Evolutionary conservation across 202 grass and related monocot species (phyloP), one percentile per base, ranked within the genome.

Genomic region (Bolboschoenoplectus hybrid): DNA sequence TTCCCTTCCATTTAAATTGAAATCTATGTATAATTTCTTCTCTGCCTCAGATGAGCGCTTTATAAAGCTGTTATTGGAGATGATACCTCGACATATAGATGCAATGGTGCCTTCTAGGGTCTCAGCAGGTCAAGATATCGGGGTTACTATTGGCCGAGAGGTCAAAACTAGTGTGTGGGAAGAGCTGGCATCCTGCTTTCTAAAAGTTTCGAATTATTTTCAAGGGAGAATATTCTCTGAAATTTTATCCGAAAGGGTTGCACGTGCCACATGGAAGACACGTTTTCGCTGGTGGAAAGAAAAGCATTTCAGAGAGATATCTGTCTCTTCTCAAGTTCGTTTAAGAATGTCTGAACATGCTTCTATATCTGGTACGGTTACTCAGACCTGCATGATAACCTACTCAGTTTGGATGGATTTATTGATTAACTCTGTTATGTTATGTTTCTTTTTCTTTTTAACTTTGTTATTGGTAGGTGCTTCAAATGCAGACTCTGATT

Each of bases 151-250:
- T 49, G 57, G 63, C 6, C 26, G 46, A 56, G 74, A 78, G 34
- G 74, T 78, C 74, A 78, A 78, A 78, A 35, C 45, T 66, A 40
- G 1, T 52, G 65, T 83, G 34, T 83, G 81, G 81, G 81, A 83
- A 26, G 81, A 55, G 35, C 13, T 83, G 32, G 81, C 81, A 55
- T 67, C 44, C 46, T 83, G 63, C 34, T 67, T 83, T 34, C n/a
- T 83, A 19, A 83, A 47, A 38, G 45, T 53, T 83, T 70, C 63
- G 56, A 68, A 36, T 67, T 55, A 46, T 82, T 63, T 63, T 82
- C 62, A 10, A 49, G 26, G 32, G 20, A 69, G 16, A 39, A 70
- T 67, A 12, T 70, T 52, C 1, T 67, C 63, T 67, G 44, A 83
- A 51, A 9, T 83, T 50, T 69, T 83, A n/a, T 83, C 46, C 19